Evolutionary conservation across 108 stramenopile species (phyloP).

Genomic region (Chaetoceros tenuissimus): DNA sequence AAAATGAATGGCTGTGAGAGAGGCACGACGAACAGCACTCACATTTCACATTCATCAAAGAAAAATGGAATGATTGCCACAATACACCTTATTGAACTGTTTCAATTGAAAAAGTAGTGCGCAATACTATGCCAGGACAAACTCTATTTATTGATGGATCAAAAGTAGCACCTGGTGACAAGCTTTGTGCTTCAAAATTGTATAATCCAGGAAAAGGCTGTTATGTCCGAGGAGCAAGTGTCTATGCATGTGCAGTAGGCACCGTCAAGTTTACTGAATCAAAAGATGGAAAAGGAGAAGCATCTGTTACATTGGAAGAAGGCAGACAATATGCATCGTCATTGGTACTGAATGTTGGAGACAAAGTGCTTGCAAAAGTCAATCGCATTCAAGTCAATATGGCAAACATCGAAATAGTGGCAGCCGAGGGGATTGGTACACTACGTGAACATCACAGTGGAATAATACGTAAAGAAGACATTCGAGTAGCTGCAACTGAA

Average conservation of each 20-base stretch:
- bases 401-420: slow-evolving; percentile 61
- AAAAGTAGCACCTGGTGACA: slow-evolving; percentile 69
- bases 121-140: neutral
- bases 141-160: slow-evolving; percentile 43
- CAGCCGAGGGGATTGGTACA: slow-evolving; percentile 16
- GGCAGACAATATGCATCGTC: slow-evolving; percentile 4
- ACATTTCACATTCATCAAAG: no score
- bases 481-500: slow-evolving; percentile 46
- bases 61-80: no score
- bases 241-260: slow-evolving; percentile 55
- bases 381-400: slow-evolving; percentile 46
- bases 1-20: no score
- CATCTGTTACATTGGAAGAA: neutral
- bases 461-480: slow-evolving; percentile 62
- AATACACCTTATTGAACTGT: no score
- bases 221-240: slow-evolving; percentile 43
- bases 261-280: slow-evolving; percentile 5
- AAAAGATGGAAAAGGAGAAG: neutral
- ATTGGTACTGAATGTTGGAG: slow-evolving; percentile 39
- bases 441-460: slow-evolving; percentile 15
- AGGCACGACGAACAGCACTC: no score
- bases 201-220: slow-evolving; percentile 49
- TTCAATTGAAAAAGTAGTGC: no score
- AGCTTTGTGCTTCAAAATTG: slow-evolving; percentile 40
- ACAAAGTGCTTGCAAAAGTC: slow-evolving; percentile 52